These are phyloP conservation scores for Suhomyces bokatorum DNA, from an alignment of 1,139 yeast genomes.

Conservation along the genomic window DNA sequence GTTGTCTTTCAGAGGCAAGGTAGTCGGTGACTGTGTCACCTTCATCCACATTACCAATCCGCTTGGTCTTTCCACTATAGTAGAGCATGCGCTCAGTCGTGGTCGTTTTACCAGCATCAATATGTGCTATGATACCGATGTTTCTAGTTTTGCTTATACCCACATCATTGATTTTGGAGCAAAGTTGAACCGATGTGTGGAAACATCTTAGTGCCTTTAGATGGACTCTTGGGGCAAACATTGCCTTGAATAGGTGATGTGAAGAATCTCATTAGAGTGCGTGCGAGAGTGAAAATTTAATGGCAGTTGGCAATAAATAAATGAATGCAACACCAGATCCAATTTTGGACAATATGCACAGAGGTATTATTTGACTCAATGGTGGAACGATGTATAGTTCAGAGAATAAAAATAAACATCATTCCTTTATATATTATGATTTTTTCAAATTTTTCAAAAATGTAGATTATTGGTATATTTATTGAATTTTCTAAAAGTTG, in stretches of 20 bases:
- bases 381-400: too few species aligned
- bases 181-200: constrained; percentile 7
- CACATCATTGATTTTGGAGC: constrained; percentile 27
- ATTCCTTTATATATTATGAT: too few species aligned
- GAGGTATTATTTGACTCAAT: too few species aligned
- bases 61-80: constrained; percentile 75
- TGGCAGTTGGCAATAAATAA: too few species aligned
- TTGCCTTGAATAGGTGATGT: not conserved
- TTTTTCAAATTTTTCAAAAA: too few species aligned
- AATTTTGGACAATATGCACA: too few species aligned
- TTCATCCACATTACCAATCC: constrained; percentile 92
- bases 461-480: too few species aligned
- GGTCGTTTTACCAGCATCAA: constrained; percentile 90
- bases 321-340: too few species aligned
- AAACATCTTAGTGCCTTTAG: constrained; percentile 1
- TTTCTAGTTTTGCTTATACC: constrained; percentile 51
- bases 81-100: constrained; percentile 90
- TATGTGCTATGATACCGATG: constrained; percentile 82
- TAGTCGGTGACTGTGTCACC: constrained; percentile 97
- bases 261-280: not conserved
- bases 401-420: too few species aligned
- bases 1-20: constrained; percentile 81
- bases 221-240: not conserved
- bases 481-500: too few species aligned
- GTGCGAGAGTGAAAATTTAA: not conserved